phyloP scores from a whole-genome alignment of 169 alveolate species.

The Theileria parva region DNA sequence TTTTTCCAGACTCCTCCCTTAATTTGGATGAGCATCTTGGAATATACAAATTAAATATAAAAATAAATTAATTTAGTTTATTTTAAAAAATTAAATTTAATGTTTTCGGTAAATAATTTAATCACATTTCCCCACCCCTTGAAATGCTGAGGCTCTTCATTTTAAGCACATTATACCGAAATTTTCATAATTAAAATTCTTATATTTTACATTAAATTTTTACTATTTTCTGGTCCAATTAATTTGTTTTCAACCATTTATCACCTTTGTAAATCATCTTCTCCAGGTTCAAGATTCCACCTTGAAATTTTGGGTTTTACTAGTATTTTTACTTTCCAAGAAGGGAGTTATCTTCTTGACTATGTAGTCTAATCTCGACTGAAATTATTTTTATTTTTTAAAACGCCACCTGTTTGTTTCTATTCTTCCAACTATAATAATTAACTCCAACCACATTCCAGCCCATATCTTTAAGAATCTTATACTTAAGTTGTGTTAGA shows the following conservation, averaged over 20 bases:
- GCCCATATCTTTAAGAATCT: slow-evolving; percentile 54
- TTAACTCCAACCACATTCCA: slow-evolving; percentile 64
- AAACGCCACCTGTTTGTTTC: slow-evolving; percentile 40
- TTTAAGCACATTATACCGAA: background rate
- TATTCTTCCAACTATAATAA: slow-evolving; percentile 67
- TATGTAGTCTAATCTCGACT: slow-evolving; percentile 23
- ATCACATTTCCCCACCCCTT: slow-evolving; percentile 19
- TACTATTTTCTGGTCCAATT: background rate
- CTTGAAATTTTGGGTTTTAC: background rate
- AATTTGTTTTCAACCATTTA: no score
- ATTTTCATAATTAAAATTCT: background rate
- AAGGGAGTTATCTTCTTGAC: background rate
- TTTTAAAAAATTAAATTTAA: background rate
- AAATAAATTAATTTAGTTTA: background rate
- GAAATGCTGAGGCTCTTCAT: background rate
- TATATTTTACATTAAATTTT: background rate
- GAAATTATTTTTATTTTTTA: background rate
- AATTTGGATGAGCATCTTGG: slow-evolving; percentile 90
- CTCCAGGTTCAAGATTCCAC: slow-evolving; percentile 3
- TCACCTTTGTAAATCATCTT: background rate
- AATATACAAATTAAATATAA: slow-evolving; percentile 22
- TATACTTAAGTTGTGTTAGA: slow-evolving; percentile 47
- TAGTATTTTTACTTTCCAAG: background rate
- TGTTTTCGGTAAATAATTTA: background rate
- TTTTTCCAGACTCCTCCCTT: slow-evolving; percentile 99